Percentiles rank a stretch among this genome's conserved stretches.
phyloP scores from a whole-genome alignment of 1,284 basidiomycete genomes.

The Apiotrichum gracile region DNA sequence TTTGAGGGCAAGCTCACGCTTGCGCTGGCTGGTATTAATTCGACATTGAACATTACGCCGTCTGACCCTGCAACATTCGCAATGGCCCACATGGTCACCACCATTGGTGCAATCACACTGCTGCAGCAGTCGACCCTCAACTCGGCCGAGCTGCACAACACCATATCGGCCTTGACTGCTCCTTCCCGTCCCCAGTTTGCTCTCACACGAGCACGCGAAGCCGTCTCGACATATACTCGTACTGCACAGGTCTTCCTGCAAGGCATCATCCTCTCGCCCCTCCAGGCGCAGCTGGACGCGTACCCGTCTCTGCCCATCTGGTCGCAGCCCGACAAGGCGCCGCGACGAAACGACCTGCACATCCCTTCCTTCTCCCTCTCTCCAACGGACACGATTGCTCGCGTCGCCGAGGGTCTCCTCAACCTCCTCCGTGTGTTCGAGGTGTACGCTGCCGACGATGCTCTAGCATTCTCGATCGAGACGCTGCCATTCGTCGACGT shows the following conservation, averaged over 20 bases:
- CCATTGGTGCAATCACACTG: conserved; percentile 63
- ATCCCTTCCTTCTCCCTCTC: conserved; percentile 92
- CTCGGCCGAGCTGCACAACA: conserved; percentile 63
- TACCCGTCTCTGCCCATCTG: conserved; percentile 70
- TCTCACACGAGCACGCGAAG: conserved; percentile 56
- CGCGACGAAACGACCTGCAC: conserved; percentile 56
- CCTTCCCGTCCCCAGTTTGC: conserved; percentile 44
- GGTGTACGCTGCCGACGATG: conserved; percentile 85
- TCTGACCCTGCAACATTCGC: conserved; percentile 51
- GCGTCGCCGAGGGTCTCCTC: conserved; percentile 83
- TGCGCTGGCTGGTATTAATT: conserved; percentile 57
- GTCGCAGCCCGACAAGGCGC: conserved; percentile 50
- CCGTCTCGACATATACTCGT: conserved; percentile 63
- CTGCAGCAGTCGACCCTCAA: conserved; percentile 76
- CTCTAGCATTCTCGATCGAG: conserved; percentile 78
- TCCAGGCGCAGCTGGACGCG: conserved; percentile 64
- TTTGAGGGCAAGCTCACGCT: conserved; percentile 66
- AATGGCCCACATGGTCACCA: conserved; percentile 43
- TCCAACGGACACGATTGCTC: conserved; percentile 79
- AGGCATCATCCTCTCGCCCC: conserved; percentile 73
- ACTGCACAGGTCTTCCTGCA: conserved; percentile 72
- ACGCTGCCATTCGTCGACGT: conserved; percentile 67
- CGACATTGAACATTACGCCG: conserved; percentile 55
- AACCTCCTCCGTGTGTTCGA: conserved; percentile 92
- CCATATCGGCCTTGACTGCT: conserved; percentile 49